These are phyloP conservation scores for Auxenochlorella pyrenoidosa DNA, from an alignment of 139 green algal genomes.

Conservation along the genomic window DNA sequence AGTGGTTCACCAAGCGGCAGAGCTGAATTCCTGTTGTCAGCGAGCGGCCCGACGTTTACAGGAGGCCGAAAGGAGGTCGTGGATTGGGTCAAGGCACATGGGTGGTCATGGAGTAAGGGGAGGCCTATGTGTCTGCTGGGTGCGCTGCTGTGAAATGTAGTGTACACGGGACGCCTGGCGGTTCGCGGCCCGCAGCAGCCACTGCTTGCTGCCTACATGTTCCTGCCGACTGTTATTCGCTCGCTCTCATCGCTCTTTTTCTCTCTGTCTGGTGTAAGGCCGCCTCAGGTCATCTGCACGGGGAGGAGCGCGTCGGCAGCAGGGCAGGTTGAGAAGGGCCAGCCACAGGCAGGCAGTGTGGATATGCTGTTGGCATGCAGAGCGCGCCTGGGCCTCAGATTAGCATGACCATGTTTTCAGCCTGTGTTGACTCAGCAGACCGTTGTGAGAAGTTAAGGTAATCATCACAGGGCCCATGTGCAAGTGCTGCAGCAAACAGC, in stretches of 20 bases:
- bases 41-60: background rate
- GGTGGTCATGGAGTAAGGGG: background rate
- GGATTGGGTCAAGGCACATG: background rate
- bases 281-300: too few relatives aligned
- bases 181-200: too few relatives aligned
- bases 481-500: background rate
- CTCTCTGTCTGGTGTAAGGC: background rate
- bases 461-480: slow-evolving; percentile 9
- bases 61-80: too few relatives aligned
- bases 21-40: background rate
- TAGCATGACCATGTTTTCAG: slow-evolving; percentile 53
- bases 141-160: too few relatives aligned
- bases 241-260: background rate
- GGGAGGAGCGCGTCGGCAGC: too few relatives aligned
- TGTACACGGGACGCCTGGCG: too few relatives aligned
- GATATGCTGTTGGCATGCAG: background rate
- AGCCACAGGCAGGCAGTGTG: background rate
- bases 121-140: too few relatives aligned
- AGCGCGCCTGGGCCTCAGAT: slow-evolving; percentile 43
- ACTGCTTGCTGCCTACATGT: background rate
- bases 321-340: background rate
- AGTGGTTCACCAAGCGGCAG: slow-evolving; percentile 11
- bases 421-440: slow-evolving; percentile 41
- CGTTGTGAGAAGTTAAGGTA: slow-evolving; percentile 47
- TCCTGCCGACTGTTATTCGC: background rate